phyloP scores from a whole-genome alignment of 768 basidiomycete genomes.

The Sarcodon aspratus region DNA sequence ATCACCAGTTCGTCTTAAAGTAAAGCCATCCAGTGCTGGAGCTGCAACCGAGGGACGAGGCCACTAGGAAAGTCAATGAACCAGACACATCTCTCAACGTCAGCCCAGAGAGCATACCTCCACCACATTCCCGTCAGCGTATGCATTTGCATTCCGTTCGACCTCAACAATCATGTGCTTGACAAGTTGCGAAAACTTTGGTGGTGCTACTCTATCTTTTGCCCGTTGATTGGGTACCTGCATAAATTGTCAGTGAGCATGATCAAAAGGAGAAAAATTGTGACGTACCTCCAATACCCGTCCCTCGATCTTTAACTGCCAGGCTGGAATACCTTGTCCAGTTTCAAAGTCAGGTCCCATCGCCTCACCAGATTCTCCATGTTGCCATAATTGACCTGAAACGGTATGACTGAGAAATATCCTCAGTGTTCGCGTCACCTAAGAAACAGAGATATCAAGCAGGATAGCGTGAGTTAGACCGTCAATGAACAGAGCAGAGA shows the following conservation, averaged over 20 bases:
- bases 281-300: slow-evolving; percentile 64
- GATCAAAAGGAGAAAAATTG: neutral
- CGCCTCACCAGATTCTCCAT: slow-evolving; percentile 29
- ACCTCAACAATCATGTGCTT: slow-evolving; percentile 80
- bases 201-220: slow-evolving; percentile 47
- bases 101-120: slow-evolving; percentile 45
- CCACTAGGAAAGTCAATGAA: slow-evolving; percentile 34
- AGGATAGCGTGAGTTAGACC: slow-evolving; percentile 5
- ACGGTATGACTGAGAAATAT: slow-evolving; percentile 85
- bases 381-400: slow-evolving; percentile 81
- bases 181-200: slow-evolving; percentile 80
- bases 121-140: slow-evolving; percentile 79
- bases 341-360: slow-evolving; percentile 57
- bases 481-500: neutral
- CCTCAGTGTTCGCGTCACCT: slow-evolving; percentile 78
- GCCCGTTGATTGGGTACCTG: slow-evolving; percentile 52
- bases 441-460: neutral
- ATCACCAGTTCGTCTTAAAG: slow-evolving; percentile 74
- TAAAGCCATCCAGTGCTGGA: slow-evolving; percentile 76
- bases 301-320: slow-evolving; percentile 82
- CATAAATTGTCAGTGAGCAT: neutral
- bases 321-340: slow-evolving; percentile 83
- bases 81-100: neutral
- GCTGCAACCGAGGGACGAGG: slow-evolving; percentile 38
- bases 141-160: slow-evolving; percentile 72